Conservation (phyloP, 139 green algal species). For the Asterochloris sp. region DNA sequence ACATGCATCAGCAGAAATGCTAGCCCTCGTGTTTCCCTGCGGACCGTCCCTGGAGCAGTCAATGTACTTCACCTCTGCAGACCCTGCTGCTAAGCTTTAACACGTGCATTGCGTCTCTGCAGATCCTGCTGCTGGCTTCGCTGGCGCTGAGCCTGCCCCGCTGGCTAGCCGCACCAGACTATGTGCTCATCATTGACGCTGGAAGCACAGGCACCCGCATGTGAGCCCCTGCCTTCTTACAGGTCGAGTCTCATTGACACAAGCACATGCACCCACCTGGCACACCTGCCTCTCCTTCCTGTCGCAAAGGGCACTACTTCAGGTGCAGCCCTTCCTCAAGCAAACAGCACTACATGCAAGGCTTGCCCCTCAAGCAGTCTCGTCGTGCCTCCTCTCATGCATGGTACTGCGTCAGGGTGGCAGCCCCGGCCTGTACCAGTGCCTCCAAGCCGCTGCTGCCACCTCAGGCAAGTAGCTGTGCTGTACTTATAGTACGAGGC, state of each 20-base stretch:
- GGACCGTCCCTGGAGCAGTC: no score
- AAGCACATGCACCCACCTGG: not conserved
- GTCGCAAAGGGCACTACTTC: not conserved
- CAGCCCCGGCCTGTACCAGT: not conserved
- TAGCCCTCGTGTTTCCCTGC: no score
- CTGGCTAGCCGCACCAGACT: not conserved
- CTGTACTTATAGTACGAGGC: not conserved
- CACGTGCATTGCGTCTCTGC: no score
- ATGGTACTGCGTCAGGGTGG: not conserved
- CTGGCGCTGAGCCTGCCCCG: no score
- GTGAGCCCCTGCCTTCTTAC: constrained; percentile 25
- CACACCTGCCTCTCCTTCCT: not conserved
- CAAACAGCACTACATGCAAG: not conserved
- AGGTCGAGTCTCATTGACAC: not conserved
- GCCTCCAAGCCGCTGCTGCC: not conserved
- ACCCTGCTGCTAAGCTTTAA: no score
- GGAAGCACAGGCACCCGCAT: constrained; percentile 69
- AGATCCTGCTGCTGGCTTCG: no score
- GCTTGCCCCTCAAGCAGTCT: not conserved
- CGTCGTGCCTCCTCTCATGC: not conserved
- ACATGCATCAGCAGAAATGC: no score
- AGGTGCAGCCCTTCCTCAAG: not conserved
- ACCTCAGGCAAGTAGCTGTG: not conserved
- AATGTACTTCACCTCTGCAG: no score
- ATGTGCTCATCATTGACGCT: constrained; percentile 63